Evolutionary conservation across 2,329 filamentous ascomycete genomes (phyloP).

Genomic region (Nigrospora osmanthi): DNA sequence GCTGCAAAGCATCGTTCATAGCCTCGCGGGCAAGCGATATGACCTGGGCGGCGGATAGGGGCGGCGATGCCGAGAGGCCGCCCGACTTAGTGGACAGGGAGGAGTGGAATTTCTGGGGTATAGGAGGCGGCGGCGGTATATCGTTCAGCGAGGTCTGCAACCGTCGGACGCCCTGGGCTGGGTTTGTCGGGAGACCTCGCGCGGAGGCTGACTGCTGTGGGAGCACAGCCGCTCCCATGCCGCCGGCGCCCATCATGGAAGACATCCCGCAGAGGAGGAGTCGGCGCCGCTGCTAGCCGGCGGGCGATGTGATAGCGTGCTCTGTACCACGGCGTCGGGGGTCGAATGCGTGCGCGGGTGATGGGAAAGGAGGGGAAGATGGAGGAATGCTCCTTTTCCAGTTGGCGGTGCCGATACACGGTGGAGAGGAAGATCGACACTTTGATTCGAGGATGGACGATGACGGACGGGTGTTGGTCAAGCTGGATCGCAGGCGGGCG

Average conservation of each 20-base stretch:
- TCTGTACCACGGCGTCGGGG: too few species aligned
- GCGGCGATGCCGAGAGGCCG: slow-evolving; percentile 39
- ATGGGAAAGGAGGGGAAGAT: too few species aligned
- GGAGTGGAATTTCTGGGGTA: slow-evolving; percentile 36
- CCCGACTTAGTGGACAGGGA: slow-evolving; percentile 18
- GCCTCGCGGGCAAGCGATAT: slow-evolving; percentile 58
- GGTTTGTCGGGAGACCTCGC: slow-evolving; percentile 17
- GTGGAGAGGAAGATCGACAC: neutral
- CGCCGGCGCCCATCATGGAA: slow-evolving; percentile 15
- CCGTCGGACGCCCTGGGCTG: slow-evolving; percentile 18
- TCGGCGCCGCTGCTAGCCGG: too few species aligned
- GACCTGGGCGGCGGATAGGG: slow-evolving; percentile 55
- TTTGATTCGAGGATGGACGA: neutral
- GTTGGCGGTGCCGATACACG: too few species aligned
- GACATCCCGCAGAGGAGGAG: slow-evolving; percentile 3
- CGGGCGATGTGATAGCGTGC: too few species aligned
- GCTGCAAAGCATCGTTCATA: slow-evolving; percentile 59
- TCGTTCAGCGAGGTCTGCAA: slow-evolving; percentile 19
- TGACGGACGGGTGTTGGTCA: neutral
- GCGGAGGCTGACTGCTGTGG: slow-evolving; percentile 15
- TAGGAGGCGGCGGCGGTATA: slow-evolving; percentile 34
- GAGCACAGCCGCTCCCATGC: slow-evolving; percentile 19
- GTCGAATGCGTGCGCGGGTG: too few species aligned
- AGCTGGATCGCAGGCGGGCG: slow-evolving; percentile 1
- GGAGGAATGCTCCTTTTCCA: too few species aligned